Conservation (phyloP, 2,329 filamentous ascomycete genomes). For the Polytolypa hystricis region DNA sequence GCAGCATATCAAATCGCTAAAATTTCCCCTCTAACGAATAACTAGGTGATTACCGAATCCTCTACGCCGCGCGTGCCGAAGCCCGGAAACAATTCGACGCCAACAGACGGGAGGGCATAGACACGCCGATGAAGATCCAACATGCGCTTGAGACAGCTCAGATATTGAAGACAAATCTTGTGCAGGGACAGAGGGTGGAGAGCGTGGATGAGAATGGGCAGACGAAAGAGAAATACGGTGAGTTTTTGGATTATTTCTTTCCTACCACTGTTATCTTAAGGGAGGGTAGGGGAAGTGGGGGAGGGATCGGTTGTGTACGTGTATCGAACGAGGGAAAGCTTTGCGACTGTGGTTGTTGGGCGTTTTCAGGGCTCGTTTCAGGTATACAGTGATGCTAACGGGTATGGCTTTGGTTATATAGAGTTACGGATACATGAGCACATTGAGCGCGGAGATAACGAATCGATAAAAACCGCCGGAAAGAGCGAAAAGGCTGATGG, state of each 20-base stretch:
- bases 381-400: neutral
- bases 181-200: slow-evolving; percentile 59
- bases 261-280: neutral
- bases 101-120: slow-evolving; percentile 50
- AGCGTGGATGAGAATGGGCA: slow-evolving; percentile 22
- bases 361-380: neutral
- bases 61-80: slow-evolving; percentile 59
- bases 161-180: slow-evolving; percentile 71
- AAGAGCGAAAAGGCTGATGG: slow-evolving; percentile 27
- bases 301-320: neutral
- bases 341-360: no score
- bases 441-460: slow-evolving; percentile 87
- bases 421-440: slow-evolving; percentile 81
- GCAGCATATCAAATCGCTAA: neutral
- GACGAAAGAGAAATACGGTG: slow-evolving; percentile 27
- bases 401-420: slow-evolving; percentile 31
- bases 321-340: no score
- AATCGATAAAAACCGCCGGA: slow-evolving; percentile 62
- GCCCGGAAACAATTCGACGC: slow-evolving; percentile 64
- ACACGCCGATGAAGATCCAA: slow-evolving; percentile 53
- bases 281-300: neutral
- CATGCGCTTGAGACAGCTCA: slow-evolving; percentile 74
- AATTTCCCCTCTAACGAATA: neutral
- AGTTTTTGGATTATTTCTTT: slow-evolving; percentile 13
- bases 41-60: slow-evolving; percentile 57